Evolutionary conservation across 2,329 filamentous ascomycete genomes (phyloP).

Genomic region (Beauveria caledonica): DNA sequence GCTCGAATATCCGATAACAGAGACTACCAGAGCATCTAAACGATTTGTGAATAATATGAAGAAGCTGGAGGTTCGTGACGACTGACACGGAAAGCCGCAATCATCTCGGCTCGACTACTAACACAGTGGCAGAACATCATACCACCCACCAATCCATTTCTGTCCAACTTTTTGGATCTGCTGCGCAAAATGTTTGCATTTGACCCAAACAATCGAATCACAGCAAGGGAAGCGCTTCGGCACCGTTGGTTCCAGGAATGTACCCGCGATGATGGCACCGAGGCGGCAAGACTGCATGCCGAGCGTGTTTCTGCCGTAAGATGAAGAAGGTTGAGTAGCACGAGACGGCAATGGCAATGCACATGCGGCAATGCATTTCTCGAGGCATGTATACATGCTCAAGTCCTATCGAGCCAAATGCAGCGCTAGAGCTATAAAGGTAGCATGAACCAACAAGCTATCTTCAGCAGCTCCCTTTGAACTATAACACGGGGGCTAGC

Average conservation of each 20-base stretch:
- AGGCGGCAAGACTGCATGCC: slow-evolving; percentile 8
- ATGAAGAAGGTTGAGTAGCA: neutral
- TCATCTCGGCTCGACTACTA: neutral
- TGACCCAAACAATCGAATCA: slow-evolving; percentile 50
- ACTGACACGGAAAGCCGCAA: neutral
- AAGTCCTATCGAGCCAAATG: neutral
- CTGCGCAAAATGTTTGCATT: slow-evolving; percentile 54
- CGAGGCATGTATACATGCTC: neutral
- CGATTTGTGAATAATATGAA: slow-evolving; percentile 12
- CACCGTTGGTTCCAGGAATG: slow-evolving; percentile 54
- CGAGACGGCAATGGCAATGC: neutral
- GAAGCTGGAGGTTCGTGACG: neutral
- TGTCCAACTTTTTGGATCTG: slow-evolving; percentile 48
- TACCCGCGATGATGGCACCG: slow-evolving; percentile 24
- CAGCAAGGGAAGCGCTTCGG: slow-evolving; percentile 49
- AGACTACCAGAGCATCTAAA: slow-evolving; percentile 6
- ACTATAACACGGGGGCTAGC: too few species aligned
- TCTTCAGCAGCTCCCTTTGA: neutral
- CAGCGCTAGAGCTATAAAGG: neutral
- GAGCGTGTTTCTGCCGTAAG: neutral
- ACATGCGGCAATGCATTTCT: neutral
- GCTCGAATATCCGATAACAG: slow-evolving; percentile 4
- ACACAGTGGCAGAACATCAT: slow-evolving; percentile 38
- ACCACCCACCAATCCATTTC: slow-evolving; percentile 43
- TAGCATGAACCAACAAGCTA: too few species aligned